phyloP scores from a whole-genome alignment of 768 basidiomycete genomes.

The Phanerochaete sordida region DNA sequence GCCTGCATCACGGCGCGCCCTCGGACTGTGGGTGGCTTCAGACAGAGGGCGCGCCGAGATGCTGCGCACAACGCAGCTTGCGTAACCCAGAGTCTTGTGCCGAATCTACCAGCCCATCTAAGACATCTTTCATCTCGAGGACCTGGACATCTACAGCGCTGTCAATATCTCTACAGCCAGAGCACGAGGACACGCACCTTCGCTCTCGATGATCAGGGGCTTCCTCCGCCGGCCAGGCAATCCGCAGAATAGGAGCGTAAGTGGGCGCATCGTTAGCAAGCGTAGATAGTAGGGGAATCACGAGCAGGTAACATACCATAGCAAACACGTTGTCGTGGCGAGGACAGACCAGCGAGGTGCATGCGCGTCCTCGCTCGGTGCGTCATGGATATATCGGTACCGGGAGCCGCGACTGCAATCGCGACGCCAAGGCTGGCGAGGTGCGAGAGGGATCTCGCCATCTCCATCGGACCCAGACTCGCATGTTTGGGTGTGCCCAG shows the following conservation, averaged over 20 bases:
- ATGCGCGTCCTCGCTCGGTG: not conserved
- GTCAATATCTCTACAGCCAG: not conserved
- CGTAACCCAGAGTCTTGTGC: not conserved
- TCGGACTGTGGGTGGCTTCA: constrained; percentile 39
- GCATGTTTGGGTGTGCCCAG: too few species aligned
- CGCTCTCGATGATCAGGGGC: not conserved
- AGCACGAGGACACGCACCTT: not conserved
- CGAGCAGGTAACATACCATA: not conserved
- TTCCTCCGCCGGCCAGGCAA: not conserved
- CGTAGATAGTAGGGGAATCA: not conserved
- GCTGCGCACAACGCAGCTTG: not conserved
- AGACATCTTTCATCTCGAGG: not conserved
- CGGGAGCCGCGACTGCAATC: too few species aligned
- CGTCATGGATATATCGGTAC: not conserved
- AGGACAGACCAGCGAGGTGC: not conserved
- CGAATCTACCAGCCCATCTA: not conserved
- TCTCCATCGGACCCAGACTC: too few species aligned
- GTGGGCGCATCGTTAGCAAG: not conserved
- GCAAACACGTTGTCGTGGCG: not conserved
- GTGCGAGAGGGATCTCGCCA: too few species aligned
- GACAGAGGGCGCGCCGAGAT: not conserved
- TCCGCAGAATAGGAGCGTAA: not conserved
- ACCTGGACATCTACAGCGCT: not conserved
- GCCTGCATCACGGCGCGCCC: constrained; percentile 95
- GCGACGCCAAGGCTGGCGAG: too few species aligned